phyloP scores from a whole-genome alignment of 164 flowering plant genomes.

The Aristolochia contorta region DNA sequence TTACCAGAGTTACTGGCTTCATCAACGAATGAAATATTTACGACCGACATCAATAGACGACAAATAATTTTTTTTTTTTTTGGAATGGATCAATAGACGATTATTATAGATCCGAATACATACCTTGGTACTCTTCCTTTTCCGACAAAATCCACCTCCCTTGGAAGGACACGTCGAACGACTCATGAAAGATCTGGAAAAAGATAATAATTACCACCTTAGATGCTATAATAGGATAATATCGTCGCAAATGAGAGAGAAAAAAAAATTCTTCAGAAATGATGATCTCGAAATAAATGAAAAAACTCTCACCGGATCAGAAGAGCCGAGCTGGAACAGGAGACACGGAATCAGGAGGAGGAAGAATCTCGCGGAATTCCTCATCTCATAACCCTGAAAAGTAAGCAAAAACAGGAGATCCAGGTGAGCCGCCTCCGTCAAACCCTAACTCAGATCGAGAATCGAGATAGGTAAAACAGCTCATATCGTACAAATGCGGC shows the following conservation, averaged over 20 bases:
- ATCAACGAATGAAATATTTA: background rate
- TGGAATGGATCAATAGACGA: background rate
- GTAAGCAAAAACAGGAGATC: background rate
- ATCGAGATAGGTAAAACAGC: background rate
- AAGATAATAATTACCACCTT: background rate
- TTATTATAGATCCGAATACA: conserved; percentile 3
- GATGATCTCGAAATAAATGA: background rate
- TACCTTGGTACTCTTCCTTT: conserved; percentile 71
- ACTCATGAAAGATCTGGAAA: conserved; percentile 48
- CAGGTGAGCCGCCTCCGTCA: no score
- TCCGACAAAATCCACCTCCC: conserved; percentile 72
- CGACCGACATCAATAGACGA: background rate
- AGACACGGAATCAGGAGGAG: conserved; percentile 17
- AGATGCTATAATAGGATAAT: background rate
- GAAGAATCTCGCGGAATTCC: conserved; percentile 6
- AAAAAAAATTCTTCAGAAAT: background rate
- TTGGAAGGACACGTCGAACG: conserved; percentile 69
- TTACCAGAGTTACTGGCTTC: background rate
- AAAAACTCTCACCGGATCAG: conserved; percentile 20
- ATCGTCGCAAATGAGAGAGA: background rate
- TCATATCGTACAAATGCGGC: background rate
- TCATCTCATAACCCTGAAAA: conserved; percentile 15
- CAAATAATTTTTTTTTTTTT: no score
- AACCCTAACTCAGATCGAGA: no score
- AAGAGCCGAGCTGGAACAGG: conserved; percentile 18